A percentile compares a stretch with the other conserved stretches of the same genome.
phyloP scores from a whole-genome alignment of 306 rosid species.

The peach (Prunus persica) region Prunus_persica_NCBIv2 NC_034016.1:17403501-17404000 shows the following conservation, averaged over 20 bases:
- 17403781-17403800: conserved; percentile 13
- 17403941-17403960: conserved; percentile 81
- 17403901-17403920: conserved; percentile 86
- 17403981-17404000: conserved; percentile 80
- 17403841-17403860: conserved; percentile 86
- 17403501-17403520: background rate
- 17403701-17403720: background rate
- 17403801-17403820: conserved; percentile 63
- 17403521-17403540: background rate
- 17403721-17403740: background rate
- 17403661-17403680: too few relatives aligned
- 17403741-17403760: background rate
- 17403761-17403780: conserved; percentile 6
- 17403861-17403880: conserved; percentile 62
- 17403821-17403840: conserved; percentile 95
- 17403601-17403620: background rate
- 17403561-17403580: background rate
- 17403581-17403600: background rate
- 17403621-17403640: background rate
- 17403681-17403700: too few relatives aligned
- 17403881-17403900: conserved; percentile 64
- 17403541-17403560: background rate
- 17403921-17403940: conserved; percentile 95
- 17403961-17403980: conserved; percentile 83
- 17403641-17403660: too few relatives aligned